Conservation (phyloP, 192 early-diverging fungal species). For the Lunasporangiospora selenospora region DNA sequence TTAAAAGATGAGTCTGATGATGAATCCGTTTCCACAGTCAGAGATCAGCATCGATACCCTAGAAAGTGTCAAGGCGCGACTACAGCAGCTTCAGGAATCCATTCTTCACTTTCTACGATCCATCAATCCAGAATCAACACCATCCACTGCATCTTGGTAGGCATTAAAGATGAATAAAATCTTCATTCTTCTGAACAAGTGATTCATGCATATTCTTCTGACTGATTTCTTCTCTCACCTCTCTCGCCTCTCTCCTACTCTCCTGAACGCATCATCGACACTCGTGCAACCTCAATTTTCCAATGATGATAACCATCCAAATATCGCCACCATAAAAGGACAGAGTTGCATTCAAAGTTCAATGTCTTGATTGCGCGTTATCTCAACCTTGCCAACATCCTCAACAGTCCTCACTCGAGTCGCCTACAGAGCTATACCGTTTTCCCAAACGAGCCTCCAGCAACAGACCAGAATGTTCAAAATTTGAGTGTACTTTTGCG, state of each 20-base stretch:
- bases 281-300: too few relatives aligned
- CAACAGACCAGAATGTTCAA: slow-evolving; percentile 36
- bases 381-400: slow-evolving; percentile 37
- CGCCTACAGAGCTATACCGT: slow-evolving; percentile 30
- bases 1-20: too few relatives aligned
- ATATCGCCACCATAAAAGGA: too few relatives aligned
- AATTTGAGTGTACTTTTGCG: slow-evolving; percentile 31
- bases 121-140: slow-evolving; percentile 35
- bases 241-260: too few relatives aligned
- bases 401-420: slow-evolving; percentile 24
- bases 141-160: slow-evolving; percentile 38
- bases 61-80: slow-evolving; percentile 39
- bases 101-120: slow-evolving; percentile 33
- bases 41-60: slow-evolving; percentile 36
- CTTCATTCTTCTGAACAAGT: too few relatives aligned
- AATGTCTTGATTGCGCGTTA: slow-evolving; percentile 45
- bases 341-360: slow-evolving; percentile 46
- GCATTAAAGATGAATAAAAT: too few relatives aligned
- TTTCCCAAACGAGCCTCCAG: slow-evolving; percentile 33
- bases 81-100: slow-evolving; percentile 45
- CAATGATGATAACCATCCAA: too few relatives aligned
- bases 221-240: too few relatives aligned
- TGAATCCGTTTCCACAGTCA: slow-evolving; percentile 34
- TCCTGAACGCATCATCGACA: too few relatives aligned
- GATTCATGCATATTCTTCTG: too few relatives aligned